These are phyloP conservation scores for Candida germanica DNA, from an alignment of 805 yeast genomes.

Conservation along the genomic window DNA sequence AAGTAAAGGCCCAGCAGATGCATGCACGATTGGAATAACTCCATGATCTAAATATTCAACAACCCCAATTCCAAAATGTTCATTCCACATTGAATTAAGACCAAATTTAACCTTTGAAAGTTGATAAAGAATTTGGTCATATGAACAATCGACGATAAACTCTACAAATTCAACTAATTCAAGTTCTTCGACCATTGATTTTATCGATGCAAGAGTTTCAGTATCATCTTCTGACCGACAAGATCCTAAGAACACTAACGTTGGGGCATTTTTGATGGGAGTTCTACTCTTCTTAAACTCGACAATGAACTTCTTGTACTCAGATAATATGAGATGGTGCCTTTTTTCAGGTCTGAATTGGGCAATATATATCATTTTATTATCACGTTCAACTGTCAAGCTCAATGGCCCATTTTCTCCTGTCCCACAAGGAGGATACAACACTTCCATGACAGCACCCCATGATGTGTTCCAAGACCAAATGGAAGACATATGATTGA, in stretches of 20 bases:
- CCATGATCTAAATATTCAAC: constrained; percentile 91
- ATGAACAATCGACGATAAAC: constrained; percentile 73
- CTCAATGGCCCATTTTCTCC: constrained; percentile 34
- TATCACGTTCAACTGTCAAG: constrained; percentile 22
- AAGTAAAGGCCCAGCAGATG: constrained; percentile 89
- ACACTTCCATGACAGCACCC: constrained; percentile 36
- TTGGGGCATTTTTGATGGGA: constrained; percentile 38
- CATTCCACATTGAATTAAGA: constrained; percentile 98
- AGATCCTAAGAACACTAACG: constrained; percentile 76
- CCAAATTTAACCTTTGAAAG: constrained; percentile 67
- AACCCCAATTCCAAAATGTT: constrained; percentile 96
- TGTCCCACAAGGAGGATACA: constrained; percentile 91
- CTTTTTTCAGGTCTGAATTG: constrained; percentile 96
- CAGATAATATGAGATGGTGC: constrained; percentile 64
- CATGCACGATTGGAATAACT: constrained; percentile 83
- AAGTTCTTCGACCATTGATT: constrained; percentile 33
- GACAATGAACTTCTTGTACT: constrained; percentile 56
- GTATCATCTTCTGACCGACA: constrained; percentile 71
- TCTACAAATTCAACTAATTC: constrained; percentile 36
- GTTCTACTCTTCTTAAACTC: constrained; percentile 16
- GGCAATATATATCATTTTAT: constrained; percentile 62
- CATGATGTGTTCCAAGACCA: constrained; percentile 49
- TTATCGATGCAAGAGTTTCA: constrained; percentile 50
- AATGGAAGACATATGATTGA: constrained; percentile 60
- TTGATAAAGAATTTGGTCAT: constrained; percentile 53